Percentiles rank a stretch among this genome's conserved stretches.
Evolutionary conservation across 495 filamentous ascomycete genomes (phyloP).

Genomic region (Penicillium verhagenii): DNA sequence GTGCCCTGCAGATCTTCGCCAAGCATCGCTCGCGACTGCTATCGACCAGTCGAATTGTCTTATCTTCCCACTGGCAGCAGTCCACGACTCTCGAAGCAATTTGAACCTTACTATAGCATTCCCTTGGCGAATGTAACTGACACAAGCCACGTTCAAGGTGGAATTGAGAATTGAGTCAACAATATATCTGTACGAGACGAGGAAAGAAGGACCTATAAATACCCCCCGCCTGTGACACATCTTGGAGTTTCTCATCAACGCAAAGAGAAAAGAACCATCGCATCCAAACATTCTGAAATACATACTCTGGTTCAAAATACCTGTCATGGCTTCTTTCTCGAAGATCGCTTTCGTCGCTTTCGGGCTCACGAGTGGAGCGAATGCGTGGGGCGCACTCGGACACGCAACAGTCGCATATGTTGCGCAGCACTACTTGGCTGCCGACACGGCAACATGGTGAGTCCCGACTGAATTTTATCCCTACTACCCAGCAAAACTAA

Average conservation of each 20-base stretch:
- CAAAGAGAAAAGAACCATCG: neutral
- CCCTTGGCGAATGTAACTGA: neutral
- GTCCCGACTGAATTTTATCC: neutral
- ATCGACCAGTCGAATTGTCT: neutral
- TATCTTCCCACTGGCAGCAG: neutral
- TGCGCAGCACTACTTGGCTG: slow-evolving; percentile 51
- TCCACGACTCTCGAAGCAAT: neutral
- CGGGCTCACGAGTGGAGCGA: slow-evolving; percentile 11
- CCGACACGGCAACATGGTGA: slow-evolving; percentile 40
- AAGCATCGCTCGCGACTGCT: neutral
- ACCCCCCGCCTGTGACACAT: neutral
- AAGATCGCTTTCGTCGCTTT: slow-evolving; percentile 13
- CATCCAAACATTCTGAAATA: neutral
- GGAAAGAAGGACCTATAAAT: neutral
- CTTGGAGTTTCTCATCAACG: too few relatives aligned
- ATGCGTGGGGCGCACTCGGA: slow-evolving; percentile 57
- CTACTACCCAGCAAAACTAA: neutral
- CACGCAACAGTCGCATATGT: slow-evolving; percentile 62
- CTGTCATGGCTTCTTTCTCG: neutral
- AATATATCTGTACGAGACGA: too few relatives aligned
- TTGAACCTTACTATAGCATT: neutral
- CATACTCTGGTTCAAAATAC: neutral
- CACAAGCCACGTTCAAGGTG: neutral
- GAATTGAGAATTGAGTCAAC: too few relatives aligned
- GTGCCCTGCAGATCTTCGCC: neutral